Percentiles rank a stretch among this genome's conserved stretches.
These are phyloP conservation scores for Leucaena leucocephala DNA, from an alignment of 306 rosid genomes.

Conservation along the genomic window DNA sequence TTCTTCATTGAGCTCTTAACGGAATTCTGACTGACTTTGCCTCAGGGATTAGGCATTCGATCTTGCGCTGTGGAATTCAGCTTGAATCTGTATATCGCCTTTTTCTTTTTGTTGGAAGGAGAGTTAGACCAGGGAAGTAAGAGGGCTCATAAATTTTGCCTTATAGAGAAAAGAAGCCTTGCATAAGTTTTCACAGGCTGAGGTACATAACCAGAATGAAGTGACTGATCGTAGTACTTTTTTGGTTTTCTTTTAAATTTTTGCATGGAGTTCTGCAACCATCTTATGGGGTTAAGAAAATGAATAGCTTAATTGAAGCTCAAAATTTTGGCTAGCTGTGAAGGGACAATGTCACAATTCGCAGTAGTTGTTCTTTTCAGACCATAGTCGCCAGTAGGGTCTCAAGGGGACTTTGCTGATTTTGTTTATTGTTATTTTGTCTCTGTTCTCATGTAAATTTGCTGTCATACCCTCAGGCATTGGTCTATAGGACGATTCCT, in stretches of 20 bases:
- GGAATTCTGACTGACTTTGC: constrained; percentile 35
- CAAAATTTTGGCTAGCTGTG: constrained; percentile 55
- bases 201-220: constrained; percentile 43
- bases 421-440: constrained; percentile 21
- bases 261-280: constrained; percentile 43
- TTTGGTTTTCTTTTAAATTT: constrained; percentile 27
- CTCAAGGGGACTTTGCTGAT: constrained; percentile 42
- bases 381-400: constrained; percentile 16
- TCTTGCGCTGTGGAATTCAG: constrained; percentile 32
- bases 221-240: constrained; percentile 27
- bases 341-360: constrained; percentile 37
- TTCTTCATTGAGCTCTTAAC: constrained; percentile 41
- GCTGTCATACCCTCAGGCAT: background rate
- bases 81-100: constrained; percentile 42
- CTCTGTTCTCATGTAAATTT: constrained; percentile 37
- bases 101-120: constrained; percentile 35
- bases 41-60: constrained; percentile 46
- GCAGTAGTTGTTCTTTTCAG: constrained; percentile 35
- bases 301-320: constrained; percentile 46
- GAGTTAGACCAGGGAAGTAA: constrained; percentile 22
- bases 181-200: constrained; percentile 47
- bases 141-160: constrained; percentile 46
- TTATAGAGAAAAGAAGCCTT: constrained; percentile 48
- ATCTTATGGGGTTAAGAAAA: constrained; percentile 33
- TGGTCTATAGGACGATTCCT: constrained; percentile 25